These are phyloP conservation scores for Dactylellina sp. DNA, from an alignment of 2,329 filamentous ascomycete genomes.

Conservation along the genomic window DNA sequence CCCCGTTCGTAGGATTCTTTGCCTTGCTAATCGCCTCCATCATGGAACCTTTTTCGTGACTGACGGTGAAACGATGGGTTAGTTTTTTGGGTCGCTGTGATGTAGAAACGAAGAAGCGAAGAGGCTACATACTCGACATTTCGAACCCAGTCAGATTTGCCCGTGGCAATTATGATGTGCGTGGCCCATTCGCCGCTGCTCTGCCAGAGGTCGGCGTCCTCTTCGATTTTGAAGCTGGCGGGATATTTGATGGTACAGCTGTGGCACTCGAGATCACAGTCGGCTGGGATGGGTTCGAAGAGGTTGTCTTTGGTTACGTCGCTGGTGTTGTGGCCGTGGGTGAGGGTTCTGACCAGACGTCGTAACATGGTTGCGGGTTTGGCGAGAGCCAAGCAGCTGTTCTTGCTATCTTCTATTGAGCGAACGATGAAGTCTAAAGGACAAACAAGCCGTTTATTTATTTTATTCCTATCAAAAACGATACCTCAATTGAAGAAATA, in stretches of 20 bases:
- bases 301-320: slow-evolving; percentile 49
- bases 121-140: slow-evolving; percentile 71
- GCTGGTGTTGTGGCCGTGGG: slow-evolving; percentile 27
- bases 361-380: slow-evolving; percentile 34
- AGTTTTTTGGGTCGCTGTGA: slow-evolving; percentile 1
- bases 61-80: slow-evolving; percentile 1
- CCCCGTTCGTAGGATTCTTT: slow-evolving; percentile 41
- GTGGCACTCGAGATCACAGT: slow-evolving; percentile 87
- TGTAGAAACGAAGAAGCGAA: not conserved
- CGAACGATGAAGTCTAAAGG: too few relatives aligned
- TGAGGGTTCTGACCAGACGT: slow-evolving; percentile 37
- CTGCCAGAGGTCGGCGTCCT: slow-evolving; percentile 76
- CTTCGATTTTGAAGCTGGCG: slow-evolving; percentile 77
- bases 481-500: too few relatives aligned
- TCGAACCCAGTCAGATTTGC: slow-evolving; percentile 92
- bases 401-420: too few relatives aligned
- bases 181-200: slow-evolving; percentile 68
- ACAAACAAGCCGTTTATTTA: too few relatives aligned
- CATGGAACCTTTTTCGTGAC: slow-evolving; percentile 84
- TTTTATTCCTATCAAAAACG: too few relatives aligned
- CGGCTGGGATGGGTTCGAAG: slow-evolving; percentile 62
- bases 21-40: slow-evolving; percentile 76
- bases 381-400: not conserved
- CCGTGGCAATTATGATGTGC: slow-evolving; percentile 92
- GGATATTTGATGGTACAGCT: slow-evolving; percentile 86